Base-by-base conservation (phyloP, 2,329 filamentous ascomycete genomes). In the Myriosclerotinia duriaeana region DNA sequence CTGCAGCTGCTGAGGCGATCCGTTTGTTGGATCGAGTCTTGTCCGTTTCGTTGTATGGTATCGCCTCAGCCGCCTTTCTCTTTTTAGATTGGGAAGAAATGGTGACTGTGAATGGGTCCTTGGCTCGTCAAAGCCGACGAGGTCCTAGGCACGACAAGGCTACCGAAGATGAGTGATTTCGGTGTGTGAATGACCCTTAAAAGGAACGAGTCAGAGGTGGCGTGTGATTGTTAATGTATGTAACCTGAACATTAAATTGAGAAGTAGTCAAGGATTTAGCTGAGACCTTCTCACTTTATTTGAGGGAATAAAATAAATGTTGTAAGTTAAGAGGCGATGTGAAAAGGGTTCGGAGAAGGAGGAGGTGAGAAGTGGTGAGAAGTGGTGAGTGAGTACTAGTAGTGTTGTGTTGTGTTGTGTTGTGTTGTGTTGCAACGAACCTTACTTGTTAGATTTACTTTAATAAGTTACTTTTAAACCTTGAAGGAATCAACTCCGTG, bases 31-130 rank as follows among this genome's bases (percentile, higher is more conserved):
- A 70, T 75, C 74, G 70, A 70, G 68, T 70, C 70, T 74, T 67
- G 70, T 72, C 66, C 69, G 78, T 76, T 73, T 78, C 70, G 67
- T 71, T 70, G 69, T 72, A 69, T 73, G 68, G 68, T 72, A 73
- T 74, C 72, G 73, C 79, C 78, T 83, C 81, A 76, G 78, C 78
- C 77, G 81, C 82, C 78, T 83, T 84, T 76, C 82, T 78, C 76
- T 84, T 84, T 73, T 78, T 82, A 67, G 78, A 78, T 76, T 76
- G 78, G 74, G 82, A 80, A 80, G 82, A 80, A 83, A 83, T 84
- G 77, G 78, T 84, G 82, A 72, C 73, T 69, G 56, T 62, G 63
- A 66, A 65, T 26, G 36, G 60, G 70, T 70, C 68, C 69, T 73
- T 64, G 44, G 73, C 69, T 73, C 70, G 70, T 72, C 70, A 69